These are phyloP conservation scores for Tricholoma furcatifolium DNA, from an alignment of 768 basidiomycete genomes.

Conservation along the genomic window DNA sequence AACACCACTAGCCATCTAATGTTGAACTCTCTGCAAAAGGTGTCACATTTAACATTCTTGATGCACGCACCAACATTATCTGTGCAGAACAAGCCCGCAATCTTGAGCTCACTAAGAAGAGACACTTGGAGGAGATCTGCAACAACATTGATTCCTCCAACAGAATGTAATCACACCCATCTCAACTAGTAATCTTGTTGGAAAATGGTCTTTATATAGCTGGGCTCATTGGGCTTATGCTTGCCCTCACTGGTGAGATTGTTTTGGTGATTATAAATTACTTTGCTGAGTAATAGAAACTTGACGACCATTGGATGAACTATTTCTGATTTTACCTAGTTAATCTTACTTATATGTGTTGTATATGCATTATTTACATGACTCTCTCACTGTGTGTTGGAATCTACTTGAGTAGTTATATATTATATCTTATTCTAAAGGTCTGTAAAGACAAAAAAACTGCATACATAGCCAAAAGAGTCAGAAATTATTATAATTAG, in stretches of 20 bases:
- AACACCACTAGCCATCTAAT: slow-evolving; percentile 93
- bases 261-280: slow-evolving; percentile 14
- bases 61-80: slow-evolving; percentile 57
- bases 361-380: background rate
- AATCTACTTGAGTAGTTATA: too few relatives aligned
- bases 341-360: background rate
- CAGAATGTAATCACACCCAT: background rate
- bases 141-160: slow-evolving; percentile 10
- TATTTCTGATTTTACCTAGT: background rate
- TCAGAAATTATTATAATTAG: too few relatives aligned
- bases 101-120: slow-evolving; percentile 28
- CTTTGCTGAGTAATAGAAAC: slow-evolving; percentile 2
- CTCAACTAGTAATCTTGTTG: slow-evolving; percentile 14
- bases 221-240: slow-evolving; percentile 12
- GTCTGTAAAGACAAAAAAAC: background rate
- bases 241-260: slow-evolving; percentile 9
- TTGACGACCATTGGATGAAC: background rate
- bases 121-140: slow-evolving; percentile 27
- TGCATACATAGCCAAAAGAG: too few relatives aligned
- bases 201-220: slow-evolving; percentile 31
- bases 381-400: too few relatives aligned
- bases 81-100: slow-evolving; percentile 43
- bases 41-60: slow-evolving; percentile 41
- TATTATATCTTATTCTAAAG: background rate
- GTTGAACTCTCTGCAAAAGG: slow-evolving; percentile 40